Evolutionary conservation across 2,329 filamentous ascomycete species (phyloP).

Genomic region (Colletotrichum trifolii): DNA sequence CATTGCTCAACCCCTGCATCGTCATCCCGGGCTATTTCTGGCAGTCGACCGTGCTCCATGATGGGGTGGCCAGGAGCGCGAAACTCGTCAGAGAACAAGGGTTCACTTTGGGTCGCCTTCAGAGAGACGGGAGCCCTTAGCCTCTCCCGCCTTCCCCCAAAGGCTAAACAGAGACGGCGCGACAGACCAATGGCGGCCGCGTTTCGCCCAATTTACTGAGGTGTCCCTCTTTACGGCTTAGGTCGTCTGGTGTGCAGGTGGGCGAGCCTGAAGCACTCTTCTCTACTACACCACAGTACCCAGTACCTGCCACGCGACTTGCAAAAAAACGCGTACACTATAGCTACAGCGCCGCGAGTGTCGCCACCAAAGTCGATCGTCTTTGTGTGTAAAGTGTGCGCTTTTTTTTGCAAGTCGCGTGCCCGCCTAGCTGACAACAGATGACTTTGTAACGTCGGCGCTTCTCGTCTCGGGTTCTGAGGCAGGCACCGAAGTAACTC

Average conservation of each 20-base stretch:
- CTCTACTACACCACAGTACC: conserved; percentile 3
- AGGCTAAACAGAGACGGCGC: not conserved
- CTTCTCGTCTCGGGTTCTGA: conserved; percentile 35
- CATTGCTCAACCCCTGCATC: conserved; percentile 14
- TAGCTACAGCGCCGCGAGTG: too few relatives aligned
- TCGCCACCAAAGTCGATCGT: too few relatives aligned
- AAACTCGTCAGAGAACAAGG: conserved; percentile 74
- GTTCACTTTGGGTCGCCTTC: conserved; percentile 71
- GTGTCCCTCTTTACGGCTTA: conserved; percentile 7
- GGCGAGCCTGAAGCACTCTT: conserved; percentile 20
- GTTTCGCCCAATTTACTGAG: not conserved
- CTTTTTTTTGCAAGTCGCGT: too few relatives aligned
- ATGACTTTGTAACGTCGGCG: conserved; percentile 24
- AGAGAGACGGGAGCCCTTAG: conserved; percentile 1
- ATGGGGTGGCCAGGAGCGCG: conserved; percentile 51
- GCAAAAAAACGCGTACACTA: too few relatives aligned
- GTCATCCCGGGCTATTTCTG: conserved; percentile 25
- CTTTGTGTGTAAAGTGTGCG: too few relatives aligned
- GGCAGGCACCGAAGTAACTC: conserved; percentile 25
- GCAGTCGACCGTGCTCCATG: conserved; percentile 14
- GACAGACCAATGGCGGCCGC: not conserved
- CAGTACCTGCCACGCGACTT: too few relatives aligned
- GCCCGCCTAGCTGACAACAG: conserved; percentile 15
- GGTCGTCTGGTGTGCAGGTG: not conserved
- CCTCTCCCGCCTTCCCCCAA: conserved; percentile 11